phyloP scores from a whole-genome alignment of 2,329 filamentous ascomycete genomes.

The Claviceps quebecensis region DNA sequence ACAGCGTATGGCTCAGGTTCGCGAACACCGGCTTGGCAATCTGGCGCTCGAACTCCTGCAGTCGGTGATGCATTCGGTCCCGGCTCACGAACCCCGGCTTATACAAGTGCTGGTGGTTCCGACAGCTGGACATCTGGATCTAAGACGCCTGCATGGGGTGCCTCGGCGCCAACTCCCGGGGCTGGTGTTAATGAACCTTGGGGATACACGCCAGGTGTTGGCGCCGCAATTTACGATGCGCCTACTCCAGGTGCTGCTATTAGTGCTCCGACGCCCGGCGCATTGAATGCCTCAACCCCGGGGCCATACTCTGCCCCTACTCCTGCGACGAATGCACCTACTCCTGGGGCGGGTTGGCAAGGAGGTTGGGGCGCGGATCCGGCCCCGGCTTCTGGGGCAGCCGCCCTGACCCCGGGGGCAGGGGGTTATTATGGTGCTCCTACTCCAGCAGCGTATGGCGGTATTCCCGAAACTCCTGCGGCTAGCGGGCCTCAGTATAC shows the following conservation, averaged over 20 bases:
- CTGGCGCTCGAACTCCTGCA: slow-evolving; percentile 59
- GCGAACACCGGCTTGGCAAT: slow-evolving; percentile 65
- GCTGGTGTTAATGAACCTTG: slow-evolving; percentile 45
- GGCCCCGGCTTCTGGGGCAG: slow-evolving; percentile 51
- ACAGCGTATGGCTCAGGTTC: slow-evolving; percentile 65
- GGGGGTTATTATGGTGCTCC: slow-evolving; percentile 49
- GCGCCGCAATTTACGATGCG: slow-evolving; percentile 48
- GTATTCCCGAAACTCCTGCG: slow-evolving; percentile 46
- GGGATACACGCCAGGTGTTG: slow-evolving; percentile 41
- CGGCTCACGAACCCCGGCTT: slow-evolving; percentile 57
- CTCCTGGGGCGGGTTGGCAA: slow-evolving; percentile 51
- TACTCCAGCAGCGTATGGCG: slow-evolving; percentile 47
- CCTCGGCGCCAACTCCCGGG: slow-evolving; percentile 43
- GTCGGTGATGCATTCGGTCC: slow-evolving; percentile 45
- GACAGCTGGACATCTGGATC: slow-evolving; percentile 55
- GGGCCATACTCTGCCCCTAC: slow-evolving; percentile 54
- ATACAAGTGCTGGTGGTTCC: slow-evolving; percentile 27
- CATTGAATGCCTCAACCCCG: slow-evolving; percentile 56
- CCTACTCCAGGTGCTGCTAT: slow-evolving; percentile 49
- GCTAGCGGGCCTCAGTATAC: slow-evolving; percentile 42
- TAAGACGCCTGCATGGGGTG: slow-evolving; percentile 64
- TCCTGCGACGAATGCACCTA: slow-evolving; percentile 51
- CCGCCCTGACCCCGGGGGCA: slow-evolving; percentile 56
- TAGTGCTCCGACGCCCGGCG: slow-evolving; percentile 47
- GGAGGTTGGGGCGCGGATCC: slow-evolving; percentile 46